phyloP scores from a whole-genome alignment of 2,329 filamentous ascomycete species.

The Aspergillus clavatus region DNA sequence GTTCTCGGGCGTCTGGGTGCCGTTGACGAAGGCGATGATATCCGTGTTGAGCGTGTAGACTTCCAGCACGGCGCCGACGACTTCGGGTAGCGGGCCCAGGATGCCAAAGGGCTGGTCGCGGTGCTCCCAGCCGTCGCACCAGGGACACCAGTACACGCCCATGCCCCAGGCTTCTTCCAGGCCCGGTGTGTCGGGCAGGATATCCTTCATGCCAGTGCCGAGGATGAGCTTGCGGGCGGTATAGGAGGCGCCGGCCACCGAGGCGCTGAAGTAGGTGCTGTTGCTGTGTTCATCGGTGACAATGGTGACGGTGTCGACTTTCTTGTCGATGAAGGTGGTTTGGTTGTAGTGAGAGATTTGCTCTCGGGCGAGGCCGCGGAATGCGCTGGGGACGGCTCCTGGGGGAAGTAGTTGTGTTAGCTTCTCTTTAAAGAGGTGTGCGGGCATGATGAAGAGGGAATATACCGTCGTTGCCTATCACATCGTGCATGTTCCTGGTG shows the following conservation, averaged over 20 bases:
- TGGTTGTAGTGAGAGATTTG: slow-evolving; percentile 51
- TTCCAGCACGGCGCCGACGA: slow-evolving; percentile 47
- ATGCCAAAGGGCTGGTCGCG: slow-evolving; percentile 55
- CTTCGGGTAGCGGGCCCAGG: slow-evolving; percentile 43
- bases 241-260: slow-evolving; percentile 34
- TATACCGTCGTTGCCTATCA: slow-evolving; percentile 56
- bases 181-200: slow-evolving; percentile 53
- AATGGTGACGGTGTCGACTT: slow-evolving; percentile 39
- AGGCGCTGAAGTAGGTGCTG: slow-evolving; percentile 46
- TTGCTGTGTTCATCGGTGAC: slow-evolving; percentile 23
- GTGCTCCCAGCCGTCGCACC: slow-evolving; percentile 62
- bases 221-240: slow-evolving; percentile 54
- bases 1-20: slow-evolving; percentile 48
- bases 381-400: slow-evolving; percentile 54
- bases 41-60: slow-evolving; percentile 53
- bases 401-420: no score
- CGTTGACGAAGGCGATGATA: slow-evolving; percentile 56
- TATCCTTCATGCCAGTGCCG: slow-evolving; percentile 53
- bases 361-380: slow-evolving; percentile 50
- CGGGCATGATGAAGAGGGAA: neutral
- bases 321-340: slow-evolving; percentile 49
- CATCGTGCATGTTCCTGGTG: slow-evolving; percentile 58
- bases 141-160: slow-evolving; percentile 61
- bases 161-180: slow-evolving; percentile 53
- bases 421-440: no score